Percentiles rank a stretch among this genome's conserved stretches.
These are phyloP conservation scores for Cryptococcus neoformans DNA, from an alignment of 1,284 basidiomycete species.

Conservation along the genomic window DNA sequence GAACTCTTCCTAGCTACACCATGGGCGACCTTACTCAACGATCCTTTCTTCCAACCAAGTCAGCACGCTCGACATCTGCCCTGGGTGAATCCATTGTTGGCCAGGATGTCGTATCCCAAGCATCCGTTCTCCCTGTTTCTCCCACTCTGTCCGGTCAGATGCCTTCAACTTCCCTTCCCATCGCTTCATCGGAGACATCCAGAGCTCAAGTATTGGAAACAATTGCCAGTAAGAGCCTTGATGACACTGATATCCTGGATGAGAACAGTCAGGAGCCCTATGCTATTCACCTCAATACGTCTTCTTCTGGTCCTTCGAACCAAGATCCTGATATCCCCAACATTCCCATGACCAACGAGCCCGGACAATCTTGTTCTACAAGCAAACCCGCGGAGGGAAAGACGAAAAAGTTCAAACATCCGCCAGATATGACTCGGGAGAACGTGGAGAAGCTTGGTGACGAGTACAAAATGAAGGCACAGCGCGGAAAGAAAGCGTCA, in stretches of 20 bases:
- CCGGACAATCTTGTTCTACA: not conserved
- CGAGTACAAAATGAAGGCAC: constrained; percentile 6
- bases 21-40: not conserved
- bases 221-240: no score
- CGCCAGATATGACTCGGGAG: constrained; percentile 11
- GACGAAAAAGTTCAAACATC: not conserved
- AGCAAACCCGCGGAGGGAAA: not conserved
- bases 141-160: not conserved
- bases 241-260: no score
- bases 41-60: not conserved
- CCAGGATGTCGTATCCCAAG: no score
- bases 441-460: constrained; percentile 13
- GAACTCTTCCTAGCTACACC: not conserved
- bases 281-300: not conserved
- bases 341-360: constrained; percentile 10
- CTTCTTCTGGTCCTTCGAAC: constrained; percentile 17
- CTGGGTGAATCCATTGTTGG: no score
- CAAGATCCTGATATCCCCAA: constrained; percentile 42
- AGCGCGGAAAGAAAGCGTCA: not conserved
- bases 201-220: no score
- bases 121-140: not conserved
- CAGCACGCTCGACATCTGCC: no score
- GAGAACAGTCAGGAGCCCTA: not conserved
- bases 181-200: no score
- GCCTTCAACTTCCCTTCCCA: no score